Evolutionary conservation across 139 green algal genomes (phyloP).

Genomic region (Chlorella vulgaris): DNA sequence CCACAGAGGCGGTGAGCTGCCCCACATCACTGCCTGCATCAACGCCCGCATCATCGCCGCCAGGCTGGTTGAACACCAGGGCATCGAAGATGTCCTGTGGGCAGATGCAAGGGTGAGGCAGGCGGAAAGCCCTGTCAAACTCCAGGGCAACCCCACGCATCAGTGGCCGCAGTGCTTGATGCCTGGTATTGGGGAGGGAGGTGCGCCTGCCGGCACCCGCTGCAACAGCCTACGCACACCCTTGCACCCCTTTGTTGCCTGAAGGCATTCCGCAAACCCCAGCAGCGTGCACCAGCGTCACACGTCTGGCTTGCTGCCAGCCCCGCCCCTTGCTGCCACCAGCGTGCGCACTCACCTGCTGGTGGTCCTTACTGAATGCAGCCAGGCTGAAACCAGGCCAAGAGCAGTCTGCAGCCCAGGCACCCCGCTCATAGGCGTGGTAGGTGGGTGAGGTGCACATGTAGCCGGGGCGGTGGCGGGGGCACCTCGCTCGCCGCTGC

Average conservation of each 20-base stretch:
- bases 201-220: too few species aligned
- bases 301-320: too few species aligned
- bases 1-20: neutral
- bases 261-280: neutral
- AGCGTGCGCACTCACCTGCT: conserved; percentile 9
- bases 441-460: conserved; percentile 33
- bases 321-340: neutral
- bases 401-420: conserved; percentile 31
- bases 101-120: neutral
- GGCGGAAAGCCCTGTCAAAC: too few species aligned
- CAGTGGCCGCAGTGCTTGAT: too few species aligned
- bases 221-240: too few species aligned
- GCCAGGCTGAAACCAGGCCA: conserved; percentile 29
- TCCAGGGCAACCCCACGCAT: too few species aligned
- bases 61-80: conserved; percentile 8
- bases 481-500: conserved; percentile 33
- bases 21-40: neutral
- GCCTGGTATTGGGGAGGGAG: too few species aligned
- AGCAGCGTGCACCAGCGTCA: neutral
- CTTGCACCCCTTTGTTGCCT: too few species aligned
- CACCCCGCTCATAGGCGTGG: conserved; percentile 35
- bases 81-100: conserved; percentile 46
- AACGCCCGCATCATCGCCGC: neutral
- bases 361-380: conserved; percentile 40
- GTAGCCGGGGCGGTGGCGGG: conserved; percentile 38